phyloP scores from a whole-genome alignment of 2,329 filamentous ascomycete genomes.

The Aspergillus sp. region DNA sequence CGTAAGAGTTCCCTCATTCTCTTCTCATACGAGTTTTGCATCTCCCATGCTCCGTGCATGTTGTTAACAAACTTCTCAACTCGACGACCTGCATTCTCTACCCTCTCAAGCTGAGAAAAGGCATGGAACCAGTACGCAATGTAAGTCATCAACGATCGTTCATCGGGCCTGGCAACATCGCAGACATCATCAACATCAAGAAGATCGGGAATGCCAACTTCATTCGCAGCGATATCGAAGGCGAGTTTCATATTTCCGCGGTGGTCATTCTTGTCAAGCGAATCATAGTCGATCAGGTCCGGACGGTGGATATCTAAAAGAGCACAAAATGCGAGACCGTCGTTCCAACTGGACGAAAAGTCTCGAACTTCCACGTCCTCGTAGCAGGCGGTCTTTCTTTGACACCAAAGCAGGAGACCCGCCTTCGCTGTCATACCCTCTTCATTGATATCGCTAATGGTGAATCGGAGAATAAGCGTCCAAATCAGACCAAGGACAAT shows the following conservation, averaged over 20 bases:
- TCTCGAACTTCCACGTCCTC: constrained; percentile 94
- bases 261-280: constrained; percentile 90
- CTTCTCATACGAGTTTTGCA: constrained; percentile 94
- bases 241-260: constrained; percentile 96
- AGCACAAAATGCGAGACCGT: constrained; percentile 94
- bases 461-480: constrained; percentile 97
- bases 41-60: constrained; percentile 99
- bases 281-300: constrained; percentile 94
- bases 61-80: constrained; percentile 99
- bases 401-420: constrained; percentile 92
- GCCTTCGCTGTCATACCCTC: constrained; percentile 98
- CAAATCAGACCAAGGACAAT: constrained; percentile 97
- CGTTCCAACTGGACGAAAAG: constrained; percentile 95
- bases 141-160: constrained; percentile 97
- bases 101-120: constrained; percentile 97
- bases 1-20: constrained; percentile 81
- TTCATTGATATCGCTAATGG: constrained; percentile 97
- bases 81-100: constrained; percentile 92
- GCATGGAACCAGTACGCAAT: constrained; percentile 99
- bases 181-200: constrained; percentile 98
- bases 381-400: constrained; percentile 97
- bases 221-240: constrained; percentile 92
- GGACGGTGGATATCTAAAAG: constrained; percentile 95
- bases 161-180: constrained; percentile 92
- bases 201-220: constrained; percentile 94